Base-by-base conservation (phyloP, 2,329 filamentous ascomycete species). In the Pleochaeta shiraiana region DNA sequence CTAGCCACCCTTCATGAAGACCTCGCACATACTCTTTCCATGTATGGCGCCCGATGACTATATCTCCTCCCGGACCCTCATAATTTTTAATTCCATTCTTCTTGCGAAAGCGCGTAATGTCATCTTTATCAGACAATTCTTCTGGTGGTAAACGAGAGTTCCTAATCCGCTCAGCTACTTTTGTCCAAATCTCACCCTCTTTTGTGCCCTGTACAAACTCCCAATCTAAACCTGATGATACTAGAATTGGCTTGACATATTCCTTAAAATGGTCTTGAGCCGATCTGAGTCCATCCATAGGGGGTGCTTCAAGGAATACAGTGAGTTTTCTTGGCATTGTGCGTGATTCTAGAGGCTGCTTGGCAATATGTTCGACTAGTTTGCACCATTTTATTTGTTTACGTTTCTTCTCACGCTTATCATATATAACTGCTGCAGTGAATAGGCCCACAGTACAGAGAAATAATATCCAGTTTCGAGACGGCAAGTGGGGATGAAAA, bases 1-100 rank as follows among this genome's bases (percentile, higher is more conserved):
- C 92, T 28, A 98, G 77, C 92, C 93, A 98, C 65, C 93, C 93
- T 75, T 98, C 93, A 73, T 98, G 93, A 68, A 97, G 73, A 57
- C 93, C 93, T 65, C 91, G 81, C 28, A 97, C 78, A 74, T 97
- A 98, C 75, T 98, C 93, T 76, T 96, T 98, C 93, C 93, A 98
- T 11, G 92, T 86, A 73, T 96, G 88, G 65, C 92, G 79, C 14
- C 93, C 93, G 70, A 98, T 83, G 21, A 97, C 84, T 63, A 98
- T 79, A 72, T 97, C 92, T 55, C 93, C 93, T 67, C 81, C 81
- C 26, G 86, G 78, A 11, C 88, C 91, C 3, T 85, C 79, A 71
- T 86, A 92, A 37, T 88, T 83, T 30, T 77, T 79, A 11, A 92
- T 81, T 6, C 85, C 85, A 66, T 84, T 83, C 68, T 78, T 81